Percentiles rank a stretch among this genome's conserved stretches.
Evolutionary conservation across 1,139 yeast genomes (phyloP).

Genomic region (Pneumocystis canis): DNA sequence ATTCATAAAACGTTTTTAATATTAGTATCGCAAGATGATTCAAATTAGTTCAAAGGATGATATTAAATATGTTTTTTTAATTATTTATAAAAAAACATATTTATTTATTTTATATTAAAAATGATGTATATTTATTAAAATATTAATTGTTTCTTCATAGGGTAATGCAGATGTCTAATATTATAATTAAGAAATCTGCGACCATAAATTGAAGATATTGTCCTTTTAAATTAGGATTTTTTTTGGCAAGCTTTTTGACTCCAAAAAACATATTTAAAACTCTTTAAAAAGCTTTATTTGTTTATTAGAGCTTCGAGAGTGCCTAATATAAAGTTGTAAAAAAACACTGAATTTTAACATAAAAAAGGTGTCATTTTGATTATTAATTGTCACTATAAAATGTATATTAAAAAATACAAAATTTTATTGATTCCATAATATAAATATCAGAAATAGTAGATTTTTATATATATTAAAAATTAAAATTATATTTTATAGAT

Average conservation of each 20-base stretch:
- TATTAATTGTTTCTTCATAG: background rate
- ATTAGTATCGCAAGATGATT: too few relatives aligned
- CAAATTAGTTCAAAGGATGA: background rate
- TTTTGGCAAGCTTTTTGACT: conserved; percentile 1
- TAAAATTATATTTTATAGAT: background rate
- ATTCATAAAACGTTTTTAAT: too few relatives aligned
- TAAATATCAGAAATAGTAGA: background rate
- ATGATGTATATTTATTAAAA: background rate
- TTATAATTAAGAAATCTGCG: background rate
- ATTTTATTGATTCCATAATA: too few relatives aligned
- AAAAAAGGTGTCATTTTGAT: too few relatives aligned
- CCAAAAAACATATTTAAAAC: background rate
- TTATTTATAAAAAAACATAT: too few relatives aligned
- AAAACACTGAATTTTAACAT: too few relatives aligned
- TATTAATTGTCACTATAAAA: too few relatives aligned
- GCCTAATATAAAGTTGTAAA: background rate
- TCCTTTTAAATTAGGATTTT: background rate
- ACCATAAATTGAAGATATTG: background rate
- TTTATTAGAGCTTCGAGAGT: background rate
- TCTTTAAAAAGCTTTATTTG: background rate
- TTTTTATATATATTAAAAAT: too few relatives aligned
- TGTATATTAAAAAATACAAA: too few relatives aligned
- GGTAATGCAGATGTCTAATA: background rate
- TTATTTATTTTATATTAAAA: too few relatives aligned
- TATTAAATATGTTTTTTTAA: background rate